Percentiles rank a stretch among this genome's conserved stretches.
Evolutionary conservation across 2,329 filamentous ascomycete species (phyloP).

Genomic region (Myotisia sp.): DNA sequence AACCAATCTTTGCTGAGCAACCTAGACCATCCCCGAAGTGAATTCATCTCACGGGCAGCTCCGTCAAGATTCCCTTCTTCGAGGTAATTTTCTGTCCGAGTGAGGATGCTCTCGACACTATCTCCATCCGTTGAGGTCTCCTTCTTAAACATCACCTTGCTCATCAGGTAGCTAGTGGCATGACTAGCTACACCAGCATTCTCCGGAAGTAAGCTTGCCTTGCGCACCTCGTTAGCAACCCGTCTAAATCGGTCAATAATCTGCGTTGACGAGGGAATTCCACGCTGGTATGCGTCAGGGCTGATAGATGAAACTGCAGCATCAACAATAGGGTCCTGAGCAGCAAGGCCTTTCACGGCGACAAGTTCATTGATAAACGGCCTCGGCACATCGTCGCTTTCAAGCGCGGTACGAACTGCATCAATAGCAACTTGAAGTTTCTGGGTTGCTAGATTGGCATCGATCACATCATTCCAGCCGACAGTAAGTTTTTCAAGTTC

Average conservation of each 20-base stretch:
- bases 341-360: constrained; percentile 81
- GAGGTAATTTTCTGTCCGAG: constrained; percentile 73
- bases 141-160: constrained; percentile 95
- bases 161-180: constrained; percentile 75
- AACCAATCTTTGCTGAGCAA: constrained; percentile 91
- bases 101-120: constrained; percentile 87
- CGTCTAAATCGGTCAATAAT: constrained; percentile 92
- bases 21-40: constrained; percentile 84
- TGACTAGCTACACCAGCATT: constrained; percentile 91
- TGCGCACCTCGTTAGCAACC: constrained; percentile 81
- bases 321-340: constrained; percentile 70
- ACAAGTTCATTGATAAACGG: constrained; percentile 89
- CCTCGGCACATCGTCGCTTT: constrained; percentile 56
- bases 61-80: constrained; percentile 88
- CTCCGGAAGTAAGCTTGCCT: constrained; percentile 81
- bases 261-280: constrained; percentile 67
- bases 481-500: constrained; percentile 78
- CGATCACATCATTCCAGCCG: constrained; percentile 82
- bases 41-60: constrained; percentile 90
- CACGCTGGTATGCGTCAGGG: constrained; percentile 81
- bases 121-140: constrained; percentile 65
- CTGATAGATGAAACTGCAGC: constrained; percentile 95
- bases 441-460: constrained; percentile 82
- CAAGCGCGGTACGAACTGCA: constrained; percentile 71
- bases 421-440: constrained; percentile 94